These are phyloP conservation scores for Isabelozyma rhagii DNA, from an alignment of 805 yeast genomes.

Conservation along the genomic window DNA sequence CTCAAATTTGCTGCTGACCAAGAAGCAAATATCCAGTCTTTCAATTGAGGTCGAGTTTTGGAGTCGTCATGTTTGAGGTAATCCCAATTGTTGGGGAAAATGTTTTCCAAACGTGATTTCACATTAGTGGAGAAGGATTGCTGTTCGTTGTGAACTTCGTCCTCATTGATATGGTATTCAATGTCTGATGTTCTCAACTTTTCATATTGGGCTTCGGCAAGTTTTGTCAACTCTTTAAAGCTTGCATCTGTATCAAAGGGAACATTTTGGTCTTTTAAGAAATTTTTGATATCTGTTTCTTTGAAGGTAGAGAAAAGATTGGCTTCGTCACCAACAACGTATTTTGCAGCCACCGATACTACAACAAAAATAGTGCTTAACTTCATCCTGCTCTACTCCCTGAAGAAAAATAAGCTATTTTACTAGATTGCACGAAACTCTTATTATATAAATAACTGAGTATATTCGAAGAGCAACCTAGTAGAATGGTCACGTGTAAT, in stretches of 20 bases:
- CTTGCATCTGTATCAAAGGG: constrained; percentile 16
- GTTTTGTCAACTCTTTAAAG: constrained; percentile 17
- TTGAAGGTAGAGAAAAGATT: constrained; percentile 9
- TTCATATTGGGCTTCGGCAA: constrained; percentile 24
- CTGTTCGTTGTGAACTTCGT: constrained; percentile 9
- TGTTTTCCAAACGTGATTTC: constrained; percentile 8
- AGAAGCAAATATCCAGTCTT: constrained; percentile 48
- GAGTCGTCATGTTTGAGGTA: constrained; percentile 5
- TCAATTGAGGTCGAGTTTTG: constrained; percentile 3
- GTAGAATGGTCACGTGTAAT: background rate
- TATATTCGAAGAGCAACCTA: background rate
- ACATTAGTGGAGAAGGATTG: constrained; percentile 13
- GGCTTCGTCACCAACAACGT: constrained; percentile 1
- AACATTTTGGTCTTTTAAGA: constrained; percentile 23
- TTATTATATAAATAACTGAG: too few relatives aligned
- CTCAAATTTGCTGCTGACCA: constrained; percentile 38
- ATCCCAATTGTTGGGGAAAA: constrained; percentile 14
- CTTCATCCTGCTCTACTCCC: background rate
- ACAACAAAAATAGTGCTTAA: background rate
- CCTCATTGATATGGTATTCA: background rate
- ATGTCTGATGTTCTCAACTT: constrained; percentile 7
- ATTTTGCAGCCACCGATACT: background rate
- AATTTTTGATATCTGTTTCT: constrained; percentile 22
- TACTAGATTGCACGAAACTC: background rate
- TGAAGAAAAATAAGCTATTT: background rate